Evolutionary conservation across 371 early-diverging fungal species (phyloP), one percentile per base, ranked within the genome.

Genomic region (Rhizopus delemar): DNA sequence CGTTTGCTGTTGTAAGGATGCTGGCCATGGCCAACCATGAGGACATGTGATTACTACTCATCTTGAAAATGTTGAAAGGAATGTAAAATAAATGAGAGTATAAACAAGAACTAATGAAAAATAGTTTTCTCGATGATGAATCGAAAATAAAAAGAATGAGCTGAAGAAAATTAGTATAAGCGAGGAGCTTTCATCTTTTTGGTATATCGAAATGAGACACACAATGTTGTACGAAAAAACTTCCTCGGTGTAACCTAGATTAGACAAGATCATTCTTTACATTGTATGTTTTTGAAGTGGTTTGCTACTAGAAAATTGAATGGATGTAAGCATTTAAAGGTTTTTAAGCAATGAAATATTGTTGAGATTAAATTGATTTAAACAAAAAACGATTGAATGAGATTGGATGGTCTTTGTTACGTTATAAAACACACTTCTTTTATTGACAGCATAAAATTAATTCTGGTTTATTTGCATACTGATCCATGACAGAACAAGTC

Each of bases 1-100:
- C 59, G 34, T 59, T 41, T 43, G 59, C 13, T 12, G 59, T 36
- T 16, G 52, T 32, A 22, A 41, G 7, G 12, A 48, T 48, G 22
- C 48, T 31, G 15, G 48, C 29, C 22, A 48, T 8, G 28, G 29
- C 31, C 4, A 48, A 12, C 48, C 29, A 48, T n/a, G 22, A 29
- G 31, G 31, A 48, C 9, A 9, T 29, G 22, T 48, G 8, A 29
- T 22, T 29, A 48, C 12, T 48, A 5, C 28, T 29, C 48, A 48
- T 48, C 15, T 48, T 48, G 16, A 28, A 22, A 22, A 48, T 29
- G 8, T 22, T 22, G 7, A 48, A 48, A 48, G 48, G 48, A 48
- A 29, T 48, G 48, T 22, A 8, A 48, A 48, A 29, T 8, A 8
- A 29, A 28, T 29, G 48, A 22, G 5, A 43, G 48, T 5, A 29